These are phyloP conservation scores for Cercospora canescens DNA, from an alignment of 2,329 filamentous ascomycete genomes.

Conservation along the genomic window DNA sequence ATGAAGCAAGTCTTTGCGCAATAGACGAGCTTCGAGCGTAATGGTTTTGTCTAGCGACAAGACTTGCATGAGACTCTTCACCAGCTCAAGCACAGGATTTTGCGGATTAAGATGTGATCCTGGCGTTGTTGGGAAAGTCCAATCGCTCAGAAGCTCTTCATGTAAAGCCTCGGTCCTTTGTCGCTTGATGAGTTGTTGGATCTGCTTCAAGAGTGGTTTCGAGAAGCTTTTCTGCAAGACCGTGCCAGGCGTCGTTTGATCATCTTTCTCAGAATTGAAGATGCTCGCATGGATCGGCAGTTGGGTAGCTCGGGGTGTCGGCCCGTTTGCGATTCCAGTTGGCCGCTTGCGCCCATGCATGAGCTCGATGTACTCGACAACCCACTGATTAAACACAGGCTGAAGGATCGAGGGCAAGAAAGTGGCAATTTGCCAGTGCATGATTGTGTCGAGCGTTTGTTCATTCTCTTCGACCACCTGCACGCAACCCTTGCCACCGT, in stretches of 20 bases:
- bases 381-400: slow-evolving; percentile 84
- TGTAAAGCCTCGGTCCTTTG: slow-evolving; percentile 89
- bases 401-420: slow-evolving; percentile 83
- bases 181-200: slow-evolving; percentile 75
- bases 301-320: slow-evolving; percentile 58
- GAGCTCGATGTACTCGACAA: slow-evolving; percentile 89
- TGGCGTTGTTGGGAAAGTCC: slow-evolving; percentile 78
- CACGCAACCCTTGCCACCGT: slow-evolving; percentile 88
- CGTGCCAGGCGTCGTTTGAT: slow-evolving; percentile 57
- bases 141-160: slow-evolving; percentile 82
- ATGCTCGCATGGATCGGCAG: slow-evolving; percentile 58
- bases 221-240: slow-evolving; percentile 82
- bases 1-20: slow-evolving; percentile 84
- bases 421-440: slow-evolving; percentile 97
- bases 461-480: slow-evolving; percentile 75
- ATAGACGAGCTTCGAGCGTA: slow-evolving; percentile 78
- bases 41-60: slow-evolving; percentile 89
- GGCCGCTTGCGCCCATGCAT: slow-evolving; percentile 87
- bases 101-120: slow-evolving; percentile 64
- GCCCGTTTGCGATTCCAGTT: slow-evolving; percentile 41
- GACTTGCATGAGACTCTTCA: slow-evolving; percentile 91
- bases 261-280: slow-evolving; percentile 58
- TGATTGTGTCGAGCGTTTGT: slow-evolving; percentile 83
- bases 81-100: slow-evolving; percentile 84
- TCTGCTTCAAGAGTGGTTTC: slow-evolving; percentile 86